These are phyloP conservation scores for Maudiozyma bulderi DNA, from an alignment of 805 yeast species.

Conservation along the genomic window DNA sequence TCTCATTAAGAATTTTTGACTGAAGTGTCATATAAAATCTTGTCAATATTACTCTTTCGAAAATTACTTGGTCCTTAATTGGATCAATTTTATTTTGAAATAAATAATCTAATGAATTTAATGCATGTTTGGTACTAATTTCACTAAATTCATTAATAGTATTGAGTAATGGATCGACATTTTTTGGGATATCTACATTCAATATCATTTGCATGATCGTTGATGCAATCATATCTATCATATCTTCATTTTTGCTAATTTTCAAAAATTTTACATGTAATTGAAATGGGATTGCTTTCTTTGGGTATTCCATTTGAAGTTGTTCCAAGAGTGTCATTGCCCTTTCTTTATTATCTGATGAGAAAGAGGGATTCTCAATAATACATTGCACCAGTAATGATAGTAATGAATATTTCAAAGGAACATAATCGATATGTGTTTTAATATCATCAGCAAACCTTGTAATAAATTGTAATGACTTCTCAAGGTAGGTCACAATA, in stretches of 20 bases:
- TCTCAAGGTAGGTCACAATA: slow-evolving; percentile 14
- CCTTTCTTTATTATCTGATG: slow-evolving; percentile 1
- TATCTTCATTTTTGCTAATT: slow-evolving; percentile 2
- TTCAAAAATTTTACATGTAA: slow-evolving; percentile 18
- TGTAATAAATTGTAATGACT: slow-evolving; percentile 6
- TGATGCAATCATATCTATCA: slow-evolving; percentile 18
- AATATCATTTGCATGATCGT: slow-evolving; percentile 31
- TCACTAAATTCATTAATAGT: slow-evolving; percentile 24
- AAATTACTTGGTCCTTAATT: slow-evolving; percentile 15
- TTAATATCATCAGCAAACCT: slow-evolving; percentile 9
- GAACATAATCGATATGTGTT: slow-evolving; percentile 10
- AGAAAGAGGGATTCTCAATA: slow-evolving; percentile 11
- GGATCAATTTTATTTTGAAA: slow-evolving; percentile 28
- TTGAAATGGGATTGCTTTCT: slow-evolving; percentile 26
- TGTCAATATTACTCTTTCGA: slow-evolving; percentile 25
- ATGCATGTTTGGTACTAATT: slow-evolving; percentile 19
- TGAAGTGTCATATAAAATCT: slow-evolving; percentile 20
- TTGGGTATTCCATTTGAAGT: slow-evolving; percentile 23
- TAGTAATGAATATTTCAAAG: slow-evolving; percentile 18
- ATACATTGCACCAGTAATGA: slow-evolving; percentile 22
- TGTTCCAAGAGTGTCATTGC: slow-evolving; percentile 11
- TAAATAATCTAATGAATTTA: slow-evolving; percentile 29
- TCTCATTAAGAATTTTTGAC: slow-evolving; percentile 13
- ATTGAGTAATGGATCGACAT: slow-evolving; percentile 19
- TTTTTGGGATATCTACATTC: slow-evolving; percentile 17